A percentile compares a stretch with the other conserved stretches of the same genome.
Conservation (phyloP, 345 rosid genomes). For the Streptanthus diversifolius region DNA sequence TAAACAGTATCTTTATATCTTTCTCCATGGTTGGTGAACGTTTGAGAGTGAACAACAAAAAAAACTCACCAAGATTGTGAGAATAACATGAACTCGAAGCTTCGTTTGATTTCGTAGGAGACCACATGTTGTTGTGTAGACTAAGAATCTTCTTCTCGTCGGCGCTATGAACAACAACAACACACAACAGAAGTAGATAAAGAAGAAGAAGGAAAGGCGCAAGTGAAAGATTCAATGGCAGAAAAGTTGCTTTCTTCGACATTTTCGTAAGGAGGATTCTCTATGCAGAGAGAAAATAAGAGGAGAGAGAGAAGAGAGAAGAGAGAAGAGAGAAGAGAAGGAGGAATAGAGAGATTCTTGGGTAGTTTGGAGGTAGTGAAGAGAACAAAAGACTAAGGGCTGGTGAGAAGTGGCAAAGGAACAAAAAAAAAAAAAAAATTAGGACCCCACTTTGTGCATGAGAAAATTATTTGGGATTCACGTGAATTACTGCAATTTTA, state of each 20-base stretch:
- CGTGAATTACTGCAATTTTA: constrained; percentile 34
- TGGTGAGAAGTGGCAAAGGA: constrained; percentile 32
- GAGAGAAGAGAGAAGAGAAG: background rate
- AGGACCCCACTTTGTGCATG: constrained; percentile 40
- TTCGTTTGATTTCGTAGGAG: constrained; percentile 10
- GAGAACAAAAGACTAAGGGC: constrained; percentile 37
- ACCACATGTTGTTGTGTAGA: constrained; percentile 26
- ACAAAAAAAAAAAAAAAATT: background rate
- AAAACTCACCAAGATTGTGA: constrained; percentile 23
- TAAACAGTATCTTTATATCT: background rate
- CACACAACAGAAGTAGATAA: background rate
- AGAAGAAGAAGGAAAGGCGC: constrained; percentile 16
- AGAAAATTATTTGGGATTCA: constrained; percentile 33
- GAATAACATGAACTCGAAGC: constrained; percentile 30
- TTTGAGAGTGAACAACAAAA: background rate
- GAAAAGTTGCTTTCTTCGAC: constrained; percentile 19
- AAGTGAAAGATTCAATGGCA: constrained; percentile 26
- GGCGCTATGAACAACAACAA: constrained; percentile 20
- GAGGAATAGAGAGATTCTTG: constrained; percentile 37
- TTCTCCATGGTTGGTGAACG: constrained; percentile 21
- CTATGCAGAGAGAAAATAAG: constrained; percentile 11
- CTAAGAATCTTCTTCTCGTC: constrained; percentile 29
- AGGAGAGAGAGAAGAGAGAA: background rate
- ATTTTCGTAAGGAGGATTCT: constrained; percentile 23
- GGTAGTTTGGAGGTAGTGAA: constrained; percentile 39